A percentile compares a stretch with the other conserved stretches of the same genome.
Conservation (phyloP, 179 eudicot genomes). For the Heliamphora pulchella region DNA sequence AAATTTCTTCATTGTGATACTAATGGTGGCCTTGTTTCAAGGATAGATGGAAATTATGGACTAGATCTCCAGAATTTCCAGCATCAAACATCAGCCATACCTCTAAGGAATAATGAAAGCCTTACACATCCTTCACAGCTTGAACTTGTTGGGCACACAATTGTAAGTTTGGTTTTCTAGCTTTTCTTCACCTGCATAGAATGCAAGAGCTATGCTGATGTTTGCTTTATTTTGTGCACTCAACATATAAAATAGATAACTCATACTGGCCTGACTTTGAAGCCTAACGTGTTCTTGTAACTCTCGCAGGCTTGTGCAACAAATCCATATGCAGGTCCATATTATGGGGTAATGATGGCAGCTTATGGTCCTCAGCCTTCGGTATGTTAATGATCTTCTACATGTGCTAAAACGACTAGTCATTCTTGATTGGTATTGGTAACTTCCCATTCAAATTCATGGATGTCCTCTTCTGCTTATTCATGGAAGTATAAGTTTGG, state of each 20-base stretch:
- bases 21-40: constrained; percentile 16
- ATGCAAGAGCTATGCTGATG: not conserved
- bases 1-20: too few species aligned
- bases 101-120: constrained; percentile 35
- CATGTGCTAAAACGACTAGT: not conserved
- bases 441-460: too few species aligned
- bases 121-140: constrained; percentile 50
- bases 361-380: constrained; percentile 71
- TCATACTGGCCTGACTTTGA: not conserved
- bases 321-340: constrained; percentile 63
- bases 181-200: not conserved
- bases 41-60: constrained; percentile 41
- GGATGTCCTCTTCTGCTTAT: too few species aligned
- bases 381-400: constrained; percentile 33
- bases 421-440: too few species aligned
- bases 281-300: not conserved
- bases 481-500: too few species aligned
- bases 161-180: constrained; percentile 47
- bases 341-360: constrained; percentile 82
- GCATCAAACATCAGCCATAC: constrained; percentile 34
- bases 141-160: constrained; percentile 82
- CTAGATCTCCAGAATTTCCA: constrained; percentile 40
- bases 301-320: constrained; percentile 61
- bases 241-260: not conserved
- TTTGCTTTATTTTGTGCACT: not conserved